A percentile compares a stretch with the other conserved stretches of the same genome.
These are phyloP conservation scores for Calonectria pauciramosa DNA, from an alignment of 2,329 filamentous ascomycete genomes.

Conservation along the genomic window DNA sequence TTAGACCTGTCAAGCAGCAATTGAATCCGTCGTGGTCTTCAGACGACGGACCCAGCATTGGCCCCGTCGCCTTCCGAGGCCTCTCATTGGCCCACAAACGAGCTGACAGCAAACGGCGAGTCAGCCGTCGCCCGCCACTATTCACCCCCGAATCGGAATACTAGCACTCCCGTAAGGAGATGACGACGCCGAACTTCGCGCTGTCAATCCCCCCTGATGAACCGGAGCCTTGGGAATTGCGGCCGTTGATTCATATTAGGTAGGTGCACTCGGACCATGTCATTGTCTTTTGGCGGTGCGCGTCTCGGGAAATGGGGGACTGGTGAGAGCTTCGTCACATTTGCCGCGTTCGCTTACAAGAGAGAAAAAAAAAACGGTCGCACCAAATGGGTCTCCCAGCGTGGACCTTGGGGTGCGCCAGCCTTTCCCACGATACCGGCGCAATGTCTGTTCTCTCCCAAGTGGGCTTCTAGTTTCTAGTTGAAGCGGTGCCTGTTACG, in stretches of 20 bases:
- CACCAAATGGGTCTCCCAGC: not conserved
- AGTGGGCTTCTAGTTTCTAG: constrained; percentile 22
- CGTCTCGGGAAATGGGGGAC: not conserved
- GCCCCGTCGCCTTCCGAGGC: not conserved
- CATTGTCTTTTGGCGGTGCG: not conserved
- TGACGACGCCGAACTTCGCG: constrained; percentile 5
- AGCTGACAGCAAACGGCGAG: constrained; percentile 23
- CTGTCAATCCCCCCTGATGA: constrained; percentile 1
- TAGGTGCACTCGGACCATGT: not conserved
- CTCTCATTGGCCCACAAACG: constrained; percentile 21
- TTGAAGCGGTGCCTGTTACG: constrained; percentile 22
- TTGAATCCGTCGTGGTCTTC: not conserved
- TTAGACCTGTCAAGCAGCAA: not conserved
- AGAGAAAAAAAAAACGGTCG: constrained; percentile 13
- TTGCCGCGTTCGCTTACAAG: constrained; percentile 8
- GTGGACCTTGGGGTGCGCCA: constrained; percentile 8
- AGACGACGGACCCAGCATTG: not conserved
- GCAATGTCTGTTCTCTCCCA: constrained; percentile 32
- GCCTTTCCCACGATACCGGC: constrained; percentile 28
- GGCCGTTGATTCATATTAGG: constrained; percentile 15
- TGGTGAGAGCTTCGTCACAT: not conserved
- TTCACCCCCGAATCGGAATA: constrained; percentile 2
- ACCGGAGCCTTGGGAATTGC: not conserved
- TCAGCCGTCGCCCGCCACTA: constrained; percentile 3
- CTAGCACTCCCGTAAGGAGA: not conserved